Percentiles rank a stretch among this genome's conserved stretches.
These are phyloP conservation scores for Dothiorella sarmentorum DNA, from an alignment of 2,329 filamentous ascomycete genomes.

Conservation along the genomic window DNA sequence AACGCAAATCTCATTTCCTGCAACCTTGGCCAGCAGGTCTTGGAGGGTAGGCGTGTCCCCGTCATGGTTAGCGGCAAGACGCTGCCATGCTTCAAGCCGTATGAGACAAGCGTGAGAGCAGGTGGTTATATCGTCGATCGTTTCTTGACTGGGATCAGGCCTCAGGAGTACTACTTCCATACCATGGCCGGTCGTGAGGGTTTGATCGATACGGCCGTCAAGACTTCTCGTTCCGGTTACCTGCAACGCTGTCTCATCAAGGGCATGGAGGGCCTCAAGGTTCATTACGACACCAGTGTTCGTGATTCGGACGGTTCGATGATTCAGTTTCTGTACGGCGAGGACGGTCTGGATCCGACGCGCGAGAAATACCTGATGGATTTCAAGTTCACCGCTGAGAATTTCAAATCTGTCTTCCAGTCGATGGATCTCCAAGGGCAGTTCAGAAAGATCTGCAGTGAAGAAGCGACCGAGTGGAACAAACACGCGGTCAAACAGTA, in stretches of 20 bases:
- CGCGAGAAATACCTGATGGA: slow-evolving; percentile 90
- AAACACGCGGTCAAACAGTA: slow-evolving; percentile 73
- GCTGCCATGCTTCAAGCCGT: slow-evolving; percentile 87
- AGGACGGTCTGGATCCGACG: slow-evolving; percentile 90
- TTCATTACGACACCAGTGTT: slow-evolving; percentile 91
- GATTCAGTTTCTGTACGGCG: slow-evolving; percentile 93
- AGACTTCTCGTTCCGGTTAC: slow-evolving; percentile 95
- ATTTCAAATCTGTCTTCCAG: slow-evolving; percentile 75
- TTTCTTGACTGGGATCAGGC: slow-evolving; percentile 95
- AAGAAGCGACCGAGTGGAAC: slow-evolving; percentile 61
- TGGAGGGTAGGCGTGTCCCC: slow-evolving; percentile 91
- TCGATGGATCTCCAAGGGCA: slow-evolving; percentile 65
- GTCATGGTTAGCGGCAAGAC: slow-evolving; percentile 98
- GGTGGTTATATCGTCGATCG: slow-evolving; percentile 93
- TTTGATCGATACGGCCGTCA: slow-evolving; percentile 97
- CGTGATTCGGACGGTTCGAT: slow-evolving; percentile 90
- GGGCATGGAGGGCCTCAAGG: slow-evolving; percentile 91
- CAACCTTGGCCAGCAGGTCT: slow-evolving; percentile 92
- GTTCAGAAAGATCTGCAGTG: slow-evolving; percentile 57
- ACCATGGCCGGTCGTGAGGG: slow-evolving; percentile 99
- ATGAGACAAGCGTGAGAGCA: slow-evolving; percentile 82
- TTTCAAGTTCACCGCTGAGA: slow-evolving; percentile 86
- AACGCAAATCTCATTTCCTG: slow-evolving; percentile 98
- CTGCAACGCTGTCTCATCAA: slow-evolving; percentile 96
- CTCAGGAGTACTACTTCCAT: slow-evolving; percentile 99